phyloP scores from a whole-genome alignment of 106 monocot species.

The Apostasia shenzhenica region DNA sequence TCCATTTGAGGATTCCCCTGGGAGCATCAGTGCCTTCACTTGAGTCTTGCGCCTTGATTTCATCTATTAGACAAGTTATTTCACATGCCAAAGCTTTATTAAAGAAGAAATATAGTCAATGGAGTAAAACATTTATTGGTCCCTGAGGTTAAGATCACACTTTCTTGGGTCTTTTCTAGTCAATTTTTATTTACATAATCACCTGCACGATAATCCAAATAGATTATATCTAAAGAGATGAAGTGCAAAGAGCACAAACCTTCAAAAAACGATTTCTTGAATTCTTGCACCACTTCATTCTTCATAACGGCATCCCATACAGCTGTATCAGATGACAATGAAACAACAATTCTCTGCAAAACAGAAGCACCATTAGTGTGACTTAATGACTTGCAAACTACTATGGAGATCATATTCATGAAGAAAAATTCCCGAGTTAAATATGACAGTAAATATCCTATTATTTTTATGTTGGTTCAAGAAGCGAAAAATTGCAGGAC shows the following conservation, averaged over 20 bases:
- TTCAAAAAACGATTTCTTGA: slow-evolving; percentile 43
- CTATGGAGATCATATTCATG: no score
- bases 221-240: neutral
- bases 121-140: neutral
- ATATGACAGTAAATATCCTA: no score
- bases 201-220: neutral
- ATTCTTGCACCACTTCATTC: slow-evolving; percentile 70
- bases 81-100: neutral
- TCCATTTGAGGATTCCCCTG: slow-evolving; percentile 24
- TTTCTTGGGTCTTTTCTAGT: no score
- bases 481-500: slow-evolving; percentile 5
- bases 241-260: slow-evolving; percentile 24
- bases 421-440: no score
- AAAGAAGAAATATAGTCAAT: neutral
- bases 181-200: neutral
- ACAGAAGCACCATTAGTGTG: no score
- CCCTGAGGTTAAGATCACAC: no score
- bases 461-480: no score
- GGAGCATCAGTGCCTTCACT: slow-evolving; percentile 3
- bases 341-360: slow-evolving; percentile 62
- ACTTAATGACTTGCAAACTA: no score
- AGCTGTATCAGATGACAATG: slow-evolving; percentile 70
- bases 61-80: slow-evolving; percentile 3
- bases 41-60: neutral
- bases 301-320: slow-evolving; percentile 96